phyloP scores from a whole-genome alignment of 139 green algal species.

The Yamagishiella unicocca region DNA sequence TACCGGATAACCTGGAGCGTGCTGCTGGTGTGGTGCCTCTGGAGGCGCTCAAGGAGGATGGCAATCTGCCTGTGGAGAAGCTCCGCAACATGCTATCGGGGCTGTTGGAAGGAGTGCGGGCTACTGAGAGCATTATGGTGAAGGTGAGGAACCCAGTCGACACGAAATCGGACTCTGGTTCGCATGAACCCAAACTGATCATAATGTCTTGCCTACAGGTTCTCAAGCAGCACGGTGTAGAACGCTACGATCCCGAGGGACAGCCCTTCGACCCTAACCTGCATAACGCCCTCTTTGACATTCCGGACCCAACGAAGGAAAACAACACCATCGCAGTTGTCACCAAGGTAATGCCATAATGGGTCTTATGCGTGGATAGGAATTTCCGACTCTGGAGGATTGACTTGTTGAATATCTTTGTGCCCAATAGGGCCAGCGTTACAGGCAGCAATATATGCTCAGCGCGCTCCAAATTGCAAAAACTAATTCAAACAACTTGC shows the following conservation, averaged over 20 bases:
- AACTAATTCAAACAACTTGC: too few species aligned
- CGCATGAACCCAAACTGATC: not conserved
- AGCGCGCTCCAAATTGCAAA: too few species aligned
- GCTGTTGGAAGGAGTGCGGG: constrained; percentile 88
- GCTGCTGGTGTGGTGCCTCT: constrained; percentile 77
- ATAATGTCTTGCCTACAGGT: constrained; percentile 59
- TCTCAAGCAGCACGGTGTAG: constrained; percentile 82
- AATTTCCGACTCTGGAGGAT: too few species aligned
- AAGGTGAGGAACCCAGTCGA: constrained; percentile 73
- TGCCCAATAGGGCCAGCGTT: too few species aligned
- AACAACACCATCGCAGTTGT: constrained; percentile 84
- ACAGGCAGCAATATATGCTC: too few species aligned
- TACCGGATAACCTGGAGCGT: constrained; percentile 95
- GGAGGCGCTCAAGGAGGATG: constrained; percentile 59
- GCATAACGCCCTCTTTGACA: constrained; percentile 93
- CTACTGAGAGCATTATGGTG: constrained; percentile 89
- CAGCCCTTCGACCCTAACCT: constrained; percentile 96
- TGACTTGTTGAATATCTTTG: too few species aligned
- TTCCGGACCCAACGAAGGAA: constrained; percentile 83
- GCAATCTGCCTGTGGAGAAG: constrained; percentile 6
- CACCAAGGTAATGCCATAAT: constrained; percentile 91
- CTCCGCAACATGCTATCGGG: constrained; percentile 66
- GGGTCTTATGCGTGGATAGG: too few species aligned
- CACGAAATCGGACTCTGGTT: not conserved
- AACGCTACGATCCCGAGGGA: constrained; percentile 78